Conservation (phyloP, 495 filamentous ascomycete species). For the Parmelia sp. region DNA sequence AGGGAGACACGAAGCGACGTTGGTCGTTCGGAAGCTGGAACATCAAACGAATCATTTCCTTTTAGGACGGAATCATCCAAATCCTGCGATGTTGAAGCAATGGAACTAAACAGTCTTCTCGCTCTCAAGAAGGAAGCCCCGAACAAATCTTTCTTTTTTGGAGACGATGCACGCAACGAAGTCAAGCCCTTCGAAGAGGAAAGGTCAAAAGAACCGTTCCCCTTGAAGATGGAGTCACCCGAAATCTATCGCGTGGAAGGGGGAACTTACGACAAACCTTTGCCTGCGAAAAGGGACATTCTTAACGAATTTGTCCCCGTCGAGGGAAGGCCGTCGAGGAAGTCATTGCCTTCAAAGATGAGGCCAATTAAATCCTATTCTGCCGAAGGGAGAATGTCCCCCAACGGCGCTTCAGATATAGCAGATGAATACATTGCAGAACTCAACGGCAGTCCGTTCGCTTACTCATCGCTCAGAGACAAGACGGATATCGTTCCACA, state of each 20-base stretch:
- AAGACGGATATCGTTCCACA: not conserved
- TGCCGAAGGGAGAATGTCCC: not conserved
- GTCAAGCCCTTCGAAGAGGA: not conserved
- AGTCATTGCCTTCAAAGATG: not conserved
- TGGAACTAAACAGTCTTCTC: not conserved
- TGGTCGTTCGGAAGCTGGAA: not conserved
- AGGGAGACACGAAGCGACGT: not conserved
- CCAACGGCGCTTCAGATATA: constrained; percentile 6
- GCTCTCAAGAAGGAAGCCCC: not conserved
- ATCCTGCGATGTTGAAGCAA: not conserved
- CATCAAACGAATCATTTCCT: not conserved
- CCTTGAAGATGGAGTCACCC: not conserved
- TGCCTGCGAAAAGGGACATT: not conserved
- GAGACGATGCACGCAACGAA: not conserved
- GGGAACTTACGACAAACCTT: not conserved
- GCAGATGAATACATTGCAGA: constrained; percentile 26
- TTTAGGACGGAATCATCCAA: not conserved
- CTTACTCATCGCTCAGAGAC: not conserved
- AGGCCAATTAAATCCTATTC: not conserved
- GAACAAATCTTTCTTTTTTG: not conserved
- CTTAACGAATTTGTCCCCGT: not conserved
- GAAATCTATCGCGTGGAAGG: not conserved
- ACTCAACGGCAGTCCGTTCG: constrained; percentile 19
- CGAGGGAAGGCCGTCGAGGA: not conserved
- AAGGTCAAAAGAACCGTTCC: not conserved